Evolutionary conservation across 495 filamentous ascomycete species (phyloP).

Genomic region (Talaromyces stipitatus): DNA sequence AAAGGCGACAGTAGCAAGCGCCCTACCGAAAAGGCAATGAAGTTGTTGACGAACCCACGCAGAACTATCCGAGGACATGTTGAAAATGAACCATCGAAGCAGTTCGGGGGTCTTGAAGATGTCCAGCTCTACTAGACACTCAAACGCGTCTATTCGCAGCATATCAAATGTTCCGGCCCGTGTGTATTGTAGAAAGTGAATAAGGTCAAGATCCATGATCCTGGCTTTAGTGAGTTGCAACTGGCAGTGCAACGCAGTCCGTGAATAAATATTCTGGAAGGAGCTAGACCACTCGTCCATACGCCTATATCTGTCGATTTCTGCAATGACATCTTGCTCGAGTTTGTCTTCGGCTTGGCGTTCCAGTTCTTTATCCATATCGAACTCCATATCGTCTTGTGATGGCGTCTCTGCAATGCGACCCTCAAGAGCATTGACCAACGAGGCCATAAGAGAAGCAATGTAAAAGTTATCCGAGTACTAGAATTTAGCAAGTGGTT

Average conservation of each 20-base stretch:
- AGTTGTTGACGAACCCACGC: constrained; percentile 68
- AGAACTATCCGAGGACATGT: constrained; percentile 69
- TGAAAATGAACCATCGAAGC: constrained; percentile 60
- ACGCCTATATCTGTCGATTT: constrained; percentile 82
- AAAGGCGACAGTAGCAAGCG: constrained; percentile 73
- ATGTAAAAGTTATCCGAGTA: constrained; percentile 86
- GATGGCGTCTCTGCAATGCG: constrained; percentile 25
- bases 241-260: constrained; percentile 72
- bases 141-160: constrained; percentile 76
- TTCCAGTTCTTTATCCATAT: constrained; percentile 40
- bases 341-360: constrained; percentile 56
- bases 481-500: constrained; percentile 20
- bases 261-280: constrained; percentile 84
- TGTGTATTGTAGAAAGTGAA: constrained; percentile 75
- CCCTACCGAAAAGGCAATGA: constrained; percentile 57
- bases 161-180: constrained; percentile 68
- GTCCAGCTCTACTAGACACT: constrained; percentile 72
- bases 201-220: constrained; percentile 50
- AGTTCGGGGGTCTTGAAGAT: constrained; percentile 54
- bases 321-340: constrained; percentile 62
- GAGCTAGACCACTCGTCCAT: constrained; percentile 93
- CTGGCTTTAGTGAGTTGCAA: constrained; percentile 63
- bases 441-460: constrained; percentile 66
- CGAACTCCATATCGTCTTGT: constrained; percentile 32
- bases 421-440: constrained; percentile 69